Evolutionary conservation across 805 yeast genomes (phyloP).

Genomic region (Yamadazyma scolyti): DNA sequence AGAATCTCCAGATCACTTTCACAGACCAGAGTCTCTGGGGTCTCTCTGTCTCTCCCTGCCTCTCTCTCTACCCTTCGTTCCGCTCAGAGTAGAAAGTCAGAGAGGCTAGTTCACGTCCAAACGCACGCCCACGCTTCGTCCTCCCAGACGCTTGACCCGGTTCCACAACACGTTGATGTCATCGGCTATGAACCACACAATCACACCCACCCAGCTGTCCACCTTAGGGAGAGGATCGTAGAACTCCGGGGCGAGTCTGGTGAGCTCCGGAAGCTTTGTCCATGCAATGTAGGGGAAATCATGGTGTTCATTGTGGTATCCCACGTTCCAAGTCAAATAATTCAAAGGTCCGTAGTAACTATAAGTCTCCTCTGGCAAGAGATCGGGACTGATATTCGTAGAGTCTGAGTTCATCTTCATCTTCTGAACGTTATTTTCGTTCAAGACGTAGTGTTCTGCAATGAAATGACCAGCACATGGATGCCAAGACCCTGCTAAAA

Average conservation of each 20-base stretch:
- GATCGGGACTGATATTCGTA: constrained; percentile 19
- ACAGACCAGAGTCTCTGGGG: too few species aligned
- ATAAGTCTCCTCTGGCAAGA: constrained; percentile 71
- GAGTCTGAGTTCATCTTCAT: constrained; percentile 4
- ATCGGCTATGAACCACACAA: constrained; percentile 66
- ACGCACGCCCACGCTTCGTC: constrained; percentile 19
- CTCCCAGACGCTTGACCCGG: constrained; percentile 67
- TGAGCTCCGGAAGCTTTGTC: constrained; percentile 68
- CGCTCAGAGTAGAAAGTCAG: too few species aligned
- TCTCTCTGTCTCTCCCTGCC: too few species aligned
- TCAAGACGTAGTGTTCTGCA: constrained; percentile 85
- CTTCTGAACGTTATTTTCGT: constrained; percentile 46
- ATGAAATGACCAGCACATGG: constrained; percentile 95
- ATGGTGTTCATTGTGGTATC: constrained; percentile 92
- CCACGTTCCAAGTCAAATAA: constrained; percentile 84
- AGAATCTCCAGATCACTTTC: too few species aligned
- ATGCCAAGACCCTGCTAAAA: constrained; percentile 87
- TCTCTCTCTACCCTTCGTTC: too few species aligned
- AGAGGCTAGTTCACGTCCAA: constrained; percentile 11
- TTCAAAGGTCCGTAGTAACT: constrained; percentile 84
- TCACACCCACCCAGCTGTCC: constrained; percentile 73
- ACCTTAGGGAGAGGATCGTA: constrained; percentile 78
- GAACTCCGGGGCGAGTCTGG: constrained; percentile 71
- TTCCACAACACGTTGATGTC: constrained; percentile 71
- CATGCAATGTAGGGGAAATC: constrained; percentile 94